Conservation (phyloP, 495 filamentous ascomycete genomes). For the Bryoglossum gracile region DNA sequence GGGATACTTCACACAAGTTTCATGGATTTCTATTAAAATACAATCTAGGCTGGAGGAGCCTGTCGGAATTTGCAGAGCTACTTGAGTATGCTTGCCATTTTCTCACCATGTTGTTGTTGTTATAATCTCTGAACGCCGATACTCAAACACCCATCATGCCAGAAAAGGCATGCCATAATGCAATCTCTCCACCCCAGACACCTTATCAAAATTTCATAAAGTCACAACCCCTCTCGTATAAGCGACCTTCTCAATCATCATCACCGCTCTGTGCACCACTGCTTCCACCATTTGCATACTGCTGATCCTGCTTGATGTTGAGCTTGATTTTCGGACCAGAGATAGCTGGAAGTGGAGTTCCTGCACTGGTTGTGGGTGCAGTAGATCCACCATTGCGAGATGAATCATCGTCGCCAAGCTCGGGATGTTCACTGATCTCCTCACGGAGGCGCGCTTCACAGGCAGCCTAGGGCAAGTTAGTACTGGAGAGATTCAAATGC, state of each 20-base stretch:
- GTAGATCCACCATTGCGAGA: conserved; percentile 56
- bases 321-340: conserved; percentile 23
- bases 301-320: conserved; percentile 20
- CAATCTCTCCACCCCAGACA: conserved; percentile 9
- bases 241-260: conserved; percentile 16
- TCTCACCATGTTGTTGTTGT: too few relatives aligned
- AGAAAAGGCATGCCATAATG: conserved; percentile 9
- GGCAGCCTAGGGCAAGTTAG: conserved; percentile 47
- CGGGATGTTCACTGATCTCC: conserved; percentile 61
- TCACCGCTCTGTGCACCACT: conserved; percentile 26
- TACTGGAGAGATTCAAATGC: conserved; percentile 8
- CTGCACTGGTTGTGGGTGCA: conserved; percentile 56
- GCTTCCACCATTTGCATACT: conserved; percentile 25
- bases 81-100: too few relatives aligned
- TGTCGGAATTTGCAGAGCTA: too few relatives aligned
- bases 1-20: background rate
- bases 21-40: conserved; percentile 23
- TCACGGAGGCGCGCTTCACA: conserved; percentile 61
- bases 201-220: conserved; percentile 2
- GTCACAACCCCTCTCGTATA: background rate
- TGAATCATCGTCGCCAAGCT: conserved; percentile 61
- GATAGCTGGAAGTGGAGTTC: conserved; percentile 58
- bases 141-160: background rate
- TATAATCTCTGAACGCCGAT: conserved; percentile 3
- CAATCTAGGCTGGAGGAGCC: conserved; percentile 21